Evolutionary conservation across 2,329 filamentous ascomycete species (phyloP), one percentile per base, ranked within the genome.

Genomic region (Pseudogymnoascus sp.): DNA sequence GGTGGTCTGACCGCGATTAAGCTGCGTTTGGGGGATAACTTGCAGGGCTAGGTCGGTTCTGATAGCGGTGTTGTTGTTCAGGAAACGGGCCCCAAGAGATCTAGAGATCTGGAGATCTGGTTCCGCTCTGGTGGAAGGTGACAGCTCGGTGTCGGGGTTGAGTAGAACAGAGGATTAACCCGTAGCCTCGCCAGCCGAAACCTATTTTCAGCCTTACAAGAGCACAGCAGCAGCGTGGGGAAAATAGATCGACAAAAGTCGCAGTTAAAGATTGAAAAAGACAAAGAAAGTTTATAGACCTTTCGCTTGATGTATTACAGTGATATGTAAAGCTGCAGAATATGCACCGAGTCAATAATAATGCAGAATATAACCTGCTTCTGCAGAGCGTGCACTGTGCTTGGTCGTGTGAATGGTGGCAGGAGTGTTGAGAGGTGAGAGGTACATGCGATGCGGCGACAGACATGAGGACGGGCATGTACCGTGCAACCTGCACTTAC

Each of bases 171-270:
- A 30, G 25, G 43, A 50, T 50, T 50, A 50, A 18, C 25, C 43
- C 43, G 43, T 50, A 50, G 43, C 43, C 43, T 50, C 11, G 43
- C n/a, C 43, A 50, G n/a, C 25, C 25, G 43, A 50, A 50, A n/a
- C n/a, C 43, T 30, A 53, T 53, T 53, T 53, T 53, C 43, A 53
- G 43, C 43, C 43, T 53, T 53, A 53, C 25, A 33, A 53, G 25
- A 53, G 25, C 43, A 53, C 43, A 53, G 43, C 22, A 47, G n/a
- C 25, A 53, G 8, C 12, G 20, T 28, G 41, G 12, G n/a, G 9
- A 14, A 9, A 30, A 12, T 30, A 8, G 43, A 33, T 53, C 43
- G 25, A 33, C 25, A 30, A 53, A 53, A 33, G 11, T 6, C n/a
- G 43, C n/a, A 53, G 28, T 18, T 53, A n/a, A 33, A 53, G 25